Conservation (phyloP, 805 yeast species). For the Candida chilensis region DNA sequence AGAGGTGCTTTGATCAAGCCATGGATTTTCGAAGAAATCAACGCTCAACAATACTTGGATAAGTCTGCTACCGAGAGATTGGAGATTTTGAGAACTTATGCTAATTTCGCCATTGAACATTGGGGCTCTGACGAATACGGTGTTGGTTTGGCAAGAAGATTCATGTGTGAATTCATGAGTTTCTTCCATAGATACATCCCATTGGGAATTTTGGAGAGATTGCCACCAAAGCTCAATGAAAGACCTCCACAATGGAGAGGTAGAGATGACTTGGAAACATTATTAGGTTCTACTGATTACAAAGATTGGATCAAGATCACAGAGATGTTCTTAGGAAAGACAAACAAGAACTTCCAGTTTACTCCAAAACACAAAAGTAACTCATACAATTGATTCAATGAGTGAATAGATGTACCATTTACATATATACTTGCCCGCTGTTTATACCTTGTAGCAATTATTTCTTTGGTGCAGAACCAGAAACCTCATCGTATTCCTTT, state of each 20-base stretch:
- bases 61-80: constrained; percentile 86
- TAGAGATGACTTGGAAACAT: constrained; percentile 84
- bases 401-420: neutral
- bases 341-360: constrained; percentile 64
- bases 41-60: constrained; percentile 81
- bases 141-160: constrained; percentile 77
- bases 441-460: too few species aligned
- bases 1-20: constrained; percentile 97
- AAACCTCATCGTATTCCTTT: constrained; percentile 48
- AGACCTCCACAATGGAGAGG: constrained; percentile 94
- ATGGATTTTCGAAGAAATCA: constrained; percentile 96
- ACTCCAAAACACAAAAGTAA: constrained; percentile 95
- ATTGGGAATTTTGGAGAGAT: constrained; percentile 79
- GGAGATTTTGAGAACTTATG: constrained; percentile 59
- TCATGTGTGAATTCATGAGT: constrained; percentile 87
- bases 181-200: constrained; percentile 95
- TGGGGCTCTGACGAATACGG: constrained; percentile 99
- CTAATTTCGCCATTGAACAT: constrained; percentile 81
- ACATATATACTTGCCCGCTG: constrained; percentile 1
- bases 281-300: constrained; percentile 77
- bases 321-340: constrained; percentile 91
- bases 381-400: constrained; percentile 34
- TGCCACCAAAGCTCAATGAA: constrained; percentile 85
- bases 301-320: constrained; percentile 94
- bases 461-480: constrained; percentile 6